Base-by-base conservation (phyloP, 1,284 basidiomycete genomes). In the Ganoderma sp. region DNA sequence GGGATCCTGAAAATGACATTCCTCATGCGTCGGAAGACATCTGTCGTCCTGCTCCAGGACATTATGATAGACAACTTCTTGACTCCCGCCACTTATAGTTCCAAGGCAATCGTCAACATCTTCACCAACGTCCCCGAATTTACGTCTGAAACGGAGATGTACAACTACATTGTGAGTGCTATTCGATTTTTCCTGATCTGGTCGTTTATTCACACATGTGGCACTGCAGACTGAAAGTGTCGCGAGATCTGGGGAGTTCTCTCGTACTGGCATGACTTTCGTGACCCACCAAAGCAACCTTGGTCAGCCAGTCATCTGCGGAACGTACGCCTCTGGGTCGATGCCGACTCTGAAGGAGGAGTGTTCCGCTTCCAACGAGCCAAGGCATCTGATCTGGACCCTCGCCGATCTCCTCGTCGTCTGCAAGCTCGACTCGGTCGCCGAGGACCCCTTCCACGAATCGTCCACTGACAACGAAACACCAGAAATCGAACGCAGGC, bases 341-440 rank as follows among this genome's bases (percentile, higher is more conserved):
- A 52, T 9, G 12, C 25, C 25, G 2, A 28, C 25, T 28, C 63
- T 41, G 6, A 34, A 34, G 39, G 2, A n/a, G 19, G 60, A 48
- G 3, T 48, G n/a, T 12, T 10, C n/a, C 45, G 45, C 28, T 2
- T n/a, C 22, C 9, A 12, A 34, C 3, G 34, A 25, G 22, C 14
- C 17, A 22, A 34, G n/a, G 9, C 41, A 19, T n/a, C 0, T 43
- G 57, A 65, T 59, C 65, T 12, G 3, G 19, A 32, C 45, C 6
- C 45, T 48, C 7, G 2, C 68, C 41, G 65, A 68, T 34, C 45
- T 71, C n/a, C 39, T 39, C 2, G 52, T 68, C 39, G 67, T 67
- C 54, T 67, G 62, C 67, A 68, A 70, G 52, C 22, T 42, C 22
- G 19, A 37, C 0, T 8, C 45, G 2, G 45, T 48, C n/a, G 10